Conservation (phyloP, 2,329 filamentous ascomycete species). For the Alternaria ventricosa region DNA sequence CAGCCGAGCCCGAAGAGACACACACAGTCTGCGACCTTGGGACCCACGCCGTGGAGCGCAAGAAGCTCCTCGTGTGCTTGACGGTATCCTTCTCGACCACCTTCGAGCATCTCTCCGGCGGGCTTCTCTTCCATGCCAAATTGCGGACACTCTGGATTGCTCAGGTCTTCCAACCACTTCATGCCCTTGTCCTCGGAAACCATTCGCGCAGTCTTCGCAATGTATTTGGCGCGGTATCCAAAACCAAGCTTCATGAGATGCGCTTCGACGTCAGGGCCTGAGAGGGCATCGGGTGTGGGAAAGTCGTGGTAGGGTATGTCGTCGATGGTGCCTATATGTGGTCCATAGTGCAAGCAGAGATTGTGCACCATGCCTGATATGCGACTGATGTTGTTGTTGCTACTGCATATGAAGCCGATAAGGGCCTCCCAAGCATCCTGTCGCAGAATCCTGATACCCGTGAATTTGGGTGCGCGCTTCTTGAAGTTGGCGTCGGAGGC, state of each 20-base stretch:
- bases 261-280: conserved; percentile 74
- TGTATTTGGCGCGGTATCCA: conserved; percentile 92
- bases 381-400: conserved; percentile 95
- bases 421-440: conserved; percentile 97
- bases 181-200: conserved; percentile 70
- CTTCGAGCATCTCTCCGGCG: conserved; percentile 57
- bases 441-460: conserved; percentile 87
- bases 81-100: conserved; percentile 71
- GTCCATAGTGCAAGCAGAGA: conserved; percentile 84
- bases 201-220: conserved; percentile 81
- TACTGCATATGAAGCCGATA: conserved; percentile 95
- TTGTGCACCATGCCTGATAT: conserved; percentile 98
- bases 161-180: conserved; percentile 77
- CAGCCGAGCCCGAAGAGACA: conserved; percentile 96
- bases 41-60: conserved; percentile 83
- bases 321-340: conserved; percentile 73
- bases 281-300: conserved; percentile 76
- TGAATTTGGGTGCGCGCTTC: conserved; percentile 83
- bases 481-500: conserved; percentile 84
- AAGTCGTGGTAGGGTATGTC: conserved; percentile 85
- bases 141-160: conserved; percentile 75
- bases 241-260: conserved; percentile 86
- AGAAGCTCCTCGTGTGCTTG: conserved; percentile 82
- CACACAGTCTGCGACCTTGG: conserved; percentile 96
- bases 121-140: conserved; percentile 56